Conservation (phyloP, 495 filamentous ascomycete species). For the Xylaria castorea region DNA sequence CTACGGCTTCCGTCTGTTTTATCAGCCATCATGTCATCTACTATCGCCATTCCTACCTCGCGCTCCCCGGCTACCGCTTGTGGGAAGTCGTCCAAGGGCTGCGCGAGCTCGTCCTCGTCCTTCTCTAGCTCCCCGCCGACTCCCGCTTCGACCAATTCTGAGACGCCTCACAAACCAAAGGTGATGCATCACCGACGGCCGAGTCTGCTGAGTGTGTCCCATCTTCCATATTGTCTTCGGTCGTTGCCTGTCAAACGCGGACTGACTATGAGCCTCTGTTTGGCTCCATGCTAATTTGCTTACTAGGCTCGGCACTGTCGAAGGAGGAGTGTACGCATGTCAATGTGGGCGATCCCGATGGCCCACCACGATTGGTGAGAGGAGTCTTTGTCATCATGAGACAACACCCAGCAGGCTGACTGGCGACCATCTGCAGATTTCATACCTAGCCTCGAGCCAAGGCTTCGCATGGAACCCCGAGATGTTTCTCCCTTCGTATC, state of each 20-base stretch:
- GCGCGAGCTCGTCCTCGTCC: constrained; percentile 57
- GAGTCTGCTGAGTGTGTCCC: constrained; percentile 60
- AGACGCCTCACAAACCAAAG: constrained; percentile 50
- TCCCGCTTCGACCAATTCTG: constrained; percentile 43
- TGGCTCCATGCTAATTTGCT: constrained; percentile 28
- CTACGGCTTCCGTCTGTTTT: not conserved
- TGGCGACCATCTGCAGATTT: constrained; percentile 55
- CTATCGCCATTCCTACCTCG: constrained; percentile 58
- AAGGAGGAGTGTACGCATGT: constrained; percentile 72
- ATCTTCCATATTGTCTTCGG: not conserved
- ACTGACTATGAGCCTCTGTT: not conserved
- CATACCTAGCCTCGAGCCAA: constrained; percentile 71
- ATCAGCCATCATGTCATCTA: constrained; percentile 53
- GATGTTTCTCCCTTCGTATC: constrained; percentile 63
- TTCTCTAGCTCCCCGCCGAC: constrained; percentile 61
- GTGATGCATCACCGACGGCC: constrained; percentile 58
- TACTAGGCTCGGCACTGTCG: constrained; percentile 64
- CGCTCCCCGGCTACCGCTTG: constrained; percentile 47
- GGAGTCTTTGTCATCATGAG: not conserved
- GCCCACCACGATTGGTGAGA: constrained; percentile 66
- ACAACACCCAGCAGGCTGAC: constrained; percentile 26
- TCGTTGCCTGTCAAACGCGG: not conserved
- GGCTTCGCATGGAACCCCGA: constrained; percentile 77
- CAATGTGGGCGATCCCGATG: constrained; percentile 69
- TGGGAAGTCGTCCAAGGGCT: constrained; percentile 46